These are phyloP conservation scores for Cubamyces sp. DNA, from an alignment of 768 basidiomycete genomes.

Conservation along the genomic window DNA sequence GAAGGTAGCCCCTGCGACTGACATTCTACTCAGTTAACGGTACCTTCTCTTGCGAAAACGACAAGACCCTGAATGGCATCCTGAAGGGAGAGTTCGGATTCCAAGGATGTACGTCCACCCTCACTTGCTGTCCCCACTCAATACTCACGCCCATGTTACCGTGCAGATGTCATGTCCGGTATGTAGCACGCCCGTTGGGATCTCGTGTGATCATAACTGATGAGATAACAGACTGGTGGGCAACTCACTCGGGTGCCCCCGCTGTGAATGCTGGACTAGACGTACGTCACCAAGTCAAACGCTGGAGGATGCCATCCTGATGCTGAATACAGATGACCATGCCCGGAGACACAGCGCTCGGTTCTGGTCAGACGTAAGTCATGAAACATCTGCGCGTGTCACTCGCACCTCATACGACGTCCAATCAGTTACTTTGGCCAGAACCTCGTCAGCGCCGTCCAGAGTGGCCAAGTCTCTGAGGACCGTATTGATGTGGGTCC, in stretches of 20 bases:
- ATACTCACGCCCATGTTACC: slow-evolving; percentile 51
- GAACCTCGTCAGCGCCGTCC: slow-evolving; percentile 60
- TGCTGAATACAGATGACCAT: slow-evolving; percentile 61
- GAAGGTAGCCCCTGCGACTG: background rate
- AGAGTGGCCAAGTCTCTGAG: slow-evolving; percentile 61
- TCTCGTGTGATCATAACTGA: background rate
- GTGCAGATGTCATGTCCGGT: slow-evolving; percentile 15
- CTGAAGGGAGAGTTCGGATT: slow-evolving; percentile 50
- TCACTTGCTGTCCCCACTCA: too few species aligned
- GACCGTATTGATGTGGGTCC: slow-evolving; percentile 50
- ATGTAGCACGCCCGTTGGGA: background rate
- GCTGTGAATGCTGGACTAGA: slow-evolving; percentile 66
- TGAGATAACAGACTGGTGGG: slow-evolving; percentile 58
- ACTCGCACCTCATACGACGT: background rate
- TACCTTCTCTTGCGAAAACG: slow-evolving; percentile 75
- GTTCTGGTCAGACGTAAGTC: slow-evolving; percentile 27
- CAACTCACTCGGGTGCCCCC: slow-evolving; percentile 56
- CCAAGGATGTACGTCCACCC: slow-evolving; percentile 42
- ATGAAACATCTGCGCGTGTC: background rate
- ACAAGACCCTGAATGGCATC: slow-evolving; percentile 61
- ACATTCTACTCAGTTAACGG: slow-evolving; percentile 59
- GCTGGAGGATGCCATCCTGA: background rate
- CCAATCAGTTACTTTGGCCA: slow-evolving; percentile 58
- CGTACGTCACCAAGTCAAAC: slow-evolving; percentile 39
- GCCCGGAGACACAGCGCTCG: slow-evolving; percentile 59